phyloP scores from a whole-genome alignment of 78 protist genomes.

The Emiliania huxleyi region DNA sequence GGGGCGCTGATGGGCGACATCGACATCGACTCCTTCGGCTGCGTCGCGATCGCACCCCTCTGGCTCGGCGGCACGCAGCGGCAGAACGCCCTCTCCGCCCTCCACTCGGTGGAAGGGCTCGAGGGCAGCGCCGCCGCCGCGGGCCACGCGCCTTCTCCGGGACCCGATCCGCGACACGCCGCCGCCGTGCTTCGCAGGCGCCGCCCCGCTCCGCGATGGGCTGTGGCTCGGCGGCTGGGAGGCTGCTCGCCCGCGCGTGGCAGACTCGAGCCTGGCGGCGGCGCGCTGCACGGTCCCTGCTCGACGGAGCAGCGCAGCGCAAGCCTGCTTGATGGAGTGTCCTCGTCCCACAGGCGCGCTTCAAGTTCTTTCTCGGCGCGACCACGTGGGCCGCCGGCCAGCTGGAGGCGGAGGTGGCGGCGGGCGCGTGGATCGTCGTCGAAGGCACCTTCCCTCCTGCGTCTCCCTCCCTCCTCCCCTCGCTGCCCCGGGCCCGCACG shows the following conservation, averaged over 20 bases:
- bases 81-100: background rate
- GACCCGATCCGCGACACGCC: background rate
- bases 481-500: background rate
- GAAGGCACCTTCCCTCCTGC: no score
- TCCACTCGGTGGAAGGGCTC: background rate
- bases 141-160: background rate
- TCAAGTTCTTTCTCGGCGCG: conserved; percentile 14
- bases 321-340: no score
- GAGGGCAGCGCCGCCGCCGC: background rate
- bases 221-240: background rate
- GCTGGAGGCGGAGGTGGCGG: background rate
- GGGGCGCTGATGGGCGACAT: background rate
- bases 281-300: background rate
- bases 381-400: background rate
- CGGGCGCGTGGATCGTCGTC: background rate
- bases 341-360: no score
- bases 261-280: background rate
- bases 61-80: conserved; percentile 6
- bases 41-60: background rate
- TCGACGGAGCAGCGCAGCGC: no score
- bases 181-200: background rate
- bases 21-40: background rate
- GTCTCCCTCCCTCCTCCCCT: no score
- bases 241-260: background rate
- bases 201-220: background rate